Conservation (phyloP, 2,329 filamentous ascomycete species). For the Aspergillus ruber region DNA sequence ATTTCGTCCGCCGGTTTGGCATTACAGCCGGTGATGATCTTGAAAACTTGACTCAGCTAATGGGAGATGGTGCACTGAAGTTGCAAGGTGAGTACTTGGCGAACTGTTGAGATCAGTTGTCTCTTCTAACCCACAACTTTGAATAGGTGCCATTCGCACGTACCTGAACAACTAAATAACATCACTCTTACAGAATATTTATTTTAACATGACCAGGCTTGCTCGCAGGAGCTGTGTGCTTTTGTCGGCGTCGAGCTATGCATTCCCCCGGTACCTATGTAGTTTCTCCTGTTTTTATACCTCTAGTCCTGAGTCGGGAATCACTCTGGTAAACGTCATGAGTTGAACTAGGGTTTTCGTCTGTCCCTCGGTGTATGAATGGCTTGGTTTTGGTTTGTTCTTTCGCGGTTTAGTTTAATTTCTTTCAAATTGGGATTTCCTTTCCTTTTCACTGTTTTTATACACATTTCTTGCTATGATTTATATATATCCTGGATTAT, state of each 20-base stretch:
- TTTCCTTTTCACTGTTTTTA: slow-evolving; percentile 7
- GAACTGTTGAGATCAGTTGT: neutral
- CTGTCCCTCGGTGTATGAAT: neutral
- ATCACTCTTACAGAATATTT: slow-evolving; percentile 3
- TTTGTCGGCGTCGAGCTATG: neutral
- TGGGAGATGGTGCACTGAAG: slow-evolving; percentile 79
- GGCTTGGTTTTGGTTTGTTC: slow-evolving; percentile 2
- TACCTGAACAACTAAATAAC: slow-evolving; percentile 43
- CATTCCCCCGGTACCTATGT: no score
- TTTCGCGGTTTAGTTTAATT: slow-evolving; percentile 1
- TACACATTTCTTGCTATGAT: slow-evolving; percentile 5
- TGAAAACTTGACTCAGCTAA: slow-evolving; percentile 74
- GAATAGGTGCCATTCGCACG: slow-evolving; percentile 41
- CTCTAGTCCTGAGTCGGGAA: no score
- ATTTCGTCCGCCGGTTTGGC: slow-evolving; percentile 91
- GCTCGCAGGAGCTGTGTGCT: slow-evolving; percentile 10
- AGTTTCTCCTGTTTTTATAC: no score
- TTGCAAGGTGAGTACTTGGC: slow-evolving; percentile 60
- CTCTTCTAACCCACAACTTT: neutral
- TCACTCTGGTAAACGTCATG: no score
- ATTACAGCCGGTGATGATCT: slow-evolving; percentile 93
- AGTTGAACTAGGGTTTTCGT: neutral
- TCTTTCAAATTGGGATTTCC: slow-evolving; percentile 6
- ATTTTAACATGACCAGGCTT: slow-evolving; percentile 1
- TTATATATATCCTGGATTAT: slow-evolving; percentile 10